Base-by-base conservation (phyloP, 148 eudicot genomes). In the Chenopodium suecicum region DNA sequence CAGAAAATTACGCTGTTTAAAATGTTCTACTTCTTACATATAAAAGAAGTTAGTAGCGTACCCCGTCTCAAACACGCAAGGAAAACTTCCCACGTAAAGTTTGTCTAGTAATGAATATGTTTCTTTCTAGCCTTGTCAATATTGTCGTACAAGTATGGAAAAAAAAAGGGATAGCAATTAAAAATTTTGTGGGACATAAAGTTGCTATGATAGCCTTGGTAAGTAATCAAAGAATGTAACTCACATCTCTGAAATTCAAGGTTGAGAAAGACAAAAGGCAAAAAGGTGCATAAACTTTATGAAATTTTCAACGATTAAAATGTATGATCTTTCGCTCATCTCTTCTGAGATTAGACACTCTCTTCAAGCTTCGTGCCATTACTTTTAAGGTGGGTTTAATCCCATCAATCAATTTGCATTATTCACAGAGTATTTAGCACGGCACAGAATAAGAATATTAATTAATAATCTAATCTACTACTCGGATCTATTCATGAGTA, bases 191-290 rank as follows among this genome's bases (percentile, higher is more conserved):
- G 69, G 69, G 73, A 19, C n/a, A 20, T 70, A 27, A 20, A 17
- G 79, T 48, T 47, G 62, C 62, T 76, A 58, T 27, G n/a, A 34
- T 77, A 63, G 47, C 34, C 80, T 78, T 78, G 16, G 44, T 9
- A 34, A 78, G 68, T 47, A 78, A 44, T 66, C 58, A 77, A 77
- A 44, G 58, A 78, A 37, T 65, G 80, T 16, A 2, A 44, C 11
- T 23, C 52, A 47, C 31, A 47, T 19, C 73, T 65, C 60, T 41
- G 17, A 46, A 65, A n/a, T 78, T 46, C 7, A 78, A 65, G 37
- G 50, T 22, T 20, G 11, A 44, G 34, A 29, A 19, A 44, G 47
- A 34, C 62, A 22, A 9, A 62, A 62, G 27, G 66, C 29, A 77
- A 37, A 63, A 63, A 34, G 12, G 22, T 37, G 27, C 1, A 46